phyloP scores from a whole-genome alignment of 2,329 filamentous ascomycete genomes.

The Ceratocystis papillata region DNA sequence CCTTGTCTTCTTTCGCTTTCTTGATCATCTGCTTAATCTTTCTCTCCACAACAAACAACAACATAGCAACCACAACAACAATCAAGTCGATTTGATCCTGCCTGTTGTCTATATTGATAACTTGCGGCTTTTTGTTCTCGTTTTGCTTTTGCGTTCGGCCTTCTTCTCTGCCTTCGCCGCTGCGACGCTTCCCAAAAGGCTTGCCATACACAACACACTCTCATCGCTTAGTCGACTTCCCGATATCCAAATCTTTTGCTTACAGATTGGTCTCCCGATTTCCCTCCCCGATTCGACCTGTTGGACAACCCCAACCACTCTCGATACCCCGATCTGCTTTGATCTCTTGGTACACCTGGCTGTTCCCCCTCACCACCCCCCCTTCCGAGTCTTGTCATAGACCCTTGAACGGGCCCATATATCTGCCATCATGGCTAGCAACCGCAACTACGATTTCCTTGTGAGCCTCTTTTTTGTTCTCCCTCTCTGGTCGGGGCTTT shows the following conservation, averaged over 20 bases:
- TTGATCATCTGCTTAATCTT: too few species aligned
- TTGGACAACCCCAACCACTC: neutral
- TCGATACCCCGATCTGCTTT: neutral
- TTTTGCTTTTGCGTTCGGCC: too few species aligned
- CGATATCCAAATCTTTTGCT: too few species aligned
- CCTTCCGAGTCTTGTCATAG: neutral
- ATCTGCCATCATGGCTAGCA: conserved; percentile 64
- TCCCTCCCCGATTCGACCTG: neutral
- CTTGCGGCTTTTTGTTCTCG: too few species aligned
- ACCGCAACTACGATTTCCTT: conserved; percentile 98
- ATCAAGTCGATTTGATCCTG: too few species aligned
- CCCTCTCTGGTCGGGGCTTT: conserved; percentile 22
- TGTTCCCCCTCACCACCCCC: neutral
- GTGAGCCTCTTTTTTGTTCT: conserved; percentile 40
- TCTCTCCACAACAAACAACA: too few species aligned
- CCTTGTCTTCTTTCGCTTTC: too few species aligned
- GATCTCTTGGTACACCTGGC: neutral
- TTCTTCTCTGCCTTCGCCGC: too few species aligned
- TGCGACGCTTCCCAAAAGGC: neutral
- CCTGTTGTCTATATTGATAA: too few species aligned
- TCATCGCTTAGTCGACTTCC: too few species aligned
- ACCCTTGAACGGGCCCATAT: conserved; percentile 1
- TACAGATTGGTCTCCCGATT: neutral
- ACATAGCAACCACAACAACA: too few species aligned
- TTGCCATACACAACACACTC: too few species aligned